Conservation (phyloP, 192 early-diverging fungal species). For the Geranomyces michiganensis region DNA sequence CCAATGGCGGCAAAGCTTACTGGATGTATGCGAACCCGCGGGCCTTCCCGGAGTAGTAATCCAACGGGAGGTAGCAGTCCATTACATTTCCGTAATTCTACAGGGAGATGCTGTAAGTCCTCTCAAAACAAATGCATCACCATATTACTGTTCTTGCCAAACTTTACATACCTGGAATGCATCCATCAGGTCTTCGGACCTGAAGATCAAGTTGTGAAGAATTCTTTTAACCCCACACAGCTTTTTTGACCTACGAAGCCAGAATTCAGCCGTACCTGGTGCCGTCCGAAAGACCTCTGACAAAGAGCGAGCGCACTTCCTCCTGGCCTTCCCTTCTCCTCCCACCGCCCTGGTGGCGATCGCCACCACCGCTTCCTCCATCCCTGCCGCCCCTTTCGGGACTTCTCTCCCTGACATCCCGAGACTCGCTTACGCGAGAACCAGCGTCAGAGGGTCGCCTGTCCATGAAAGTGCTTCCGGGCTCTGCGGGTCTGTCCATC, state of each 20-base stretch:
- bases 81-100: conserved; percentile 47
- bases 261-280: conserved; percentile 34
- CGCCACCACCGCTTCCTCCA: neutral
- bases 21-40: conserved; percentile 56
- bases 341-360: conserved; percentile 8
- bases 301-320: conserved; percentile 41
- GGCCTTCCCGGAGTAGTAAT: conserved; percentile 45
- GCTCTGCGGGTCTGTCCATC: neutral
- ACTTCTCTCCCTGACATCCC: neutral
- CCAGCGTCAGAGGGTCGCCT: conserved; percentile 1
- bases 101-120: conserved; percentile 17
- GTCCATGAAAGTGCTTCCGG: neutral
- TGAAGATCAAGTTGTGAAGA: neutral
- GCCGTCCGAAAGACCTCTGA: conserved; percentile 43
- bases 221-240: too few species aligned
- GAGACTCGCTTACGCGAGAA: neutral
- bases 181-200: conserved; percentile 43
- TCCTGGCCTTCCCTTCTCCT: conserved; percentile 15
- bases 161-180: conserved; percentile 36
- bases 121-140: neutral
- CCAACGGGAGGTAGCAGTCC: conserved; percentile 54
- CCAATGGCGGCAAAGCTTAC: conserved; percentile 31
- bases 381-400: neutral
- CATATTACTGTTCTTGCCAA: too few species aligned
- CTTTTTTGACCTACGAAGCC: neutral